These are phyloP conservation scores for Phialocephala sp. DNA, from an alignment of 2,329 filamentous ascomycete genomes.

Conservation along the genomic window DNA sequence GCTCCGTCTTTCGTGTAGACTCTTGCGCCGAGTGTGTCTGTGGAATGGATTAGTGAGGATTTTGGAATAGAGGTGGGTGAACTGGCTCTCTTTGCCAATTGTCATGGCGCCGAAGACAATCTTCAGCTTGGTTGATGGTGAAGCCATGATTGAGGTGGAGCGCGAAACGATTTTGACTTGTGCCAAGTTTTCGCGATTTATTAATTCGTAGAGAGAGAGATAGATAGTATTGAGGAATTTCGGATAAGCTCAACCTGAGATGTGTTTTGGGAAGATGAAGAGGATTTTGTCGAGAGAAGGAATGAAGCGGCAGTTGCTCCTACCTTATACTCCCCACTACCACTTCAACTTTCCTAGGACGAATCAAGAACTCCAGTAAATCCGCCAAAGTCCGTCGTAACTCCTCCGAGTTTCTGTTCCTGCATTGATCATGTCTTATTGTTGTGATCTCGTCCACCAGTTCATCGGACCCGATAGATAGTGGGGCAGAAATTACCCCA, in stretches of 20 bases:
- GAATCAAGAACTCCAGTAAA: background rate
- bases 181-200: background rate
- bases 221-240: background rate
- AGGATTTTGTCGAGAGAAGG: background rate
- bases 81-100: constrained; percentile 27
- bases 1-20: constrained; percentile 43
- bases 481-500: background rate
- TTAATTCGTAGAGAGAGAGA: background rate
- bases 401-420: background rate
- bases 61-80: background rate
- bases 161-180: background rate
- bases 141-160: background rate
- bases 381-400: constrained; percentile 2
- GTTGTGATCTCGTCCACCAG: background rate
- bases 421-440: background rate
- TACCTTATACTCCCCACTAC: background rate
- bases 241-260: background rate
- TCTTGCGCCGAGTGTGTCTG: constrained; percentile 35
- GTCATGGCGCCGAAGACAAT: constrained; percentile 38
- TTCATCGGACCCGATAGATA: background rate
- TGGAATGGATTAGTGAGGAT: background rate
- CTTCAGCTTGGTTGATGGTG: constrained; percentile 6
- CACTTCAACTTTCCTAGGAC: background rate
- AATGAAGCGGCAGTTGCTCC: background rate
- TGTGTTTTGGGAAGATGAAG: background rate